phyloP scores from a whole-genome alignment of 495 filamentous ascomycete species.

The Penicillium argentinense region DNA sequence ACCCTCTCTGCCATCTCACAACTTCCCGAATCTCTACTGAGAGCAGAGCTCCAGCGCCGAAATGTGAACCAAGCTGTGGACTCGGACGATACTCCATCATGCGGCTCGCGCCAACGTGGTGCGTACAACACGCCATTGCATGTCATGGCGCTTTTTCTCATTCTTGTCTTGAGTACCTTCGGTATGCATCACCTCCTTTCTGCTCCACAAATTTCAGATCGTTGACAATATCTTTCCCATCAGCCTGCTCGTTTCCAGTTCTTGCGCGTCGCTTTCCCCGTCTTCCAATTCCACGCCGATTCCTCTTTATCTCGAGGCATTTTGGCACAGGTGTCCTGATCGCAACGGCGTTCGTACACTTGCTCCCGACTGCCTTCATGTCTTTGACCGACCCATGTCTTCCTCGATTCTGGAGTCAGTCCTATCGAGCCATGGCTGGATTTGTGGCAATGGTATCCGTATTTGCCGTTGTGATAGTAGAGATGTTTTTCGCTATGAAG shows the following conservation, averaged over 20 bases:
- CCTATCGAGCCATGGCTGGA: conserved; percentile 74
- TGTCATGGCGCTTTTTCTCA: conserved; percentile 75
- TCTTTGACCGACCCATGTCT: conserved; percentile 82
- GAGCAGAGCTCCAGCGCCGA: conserved; percentile 35
- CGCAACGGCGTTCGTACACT: conserved; percentile 86
- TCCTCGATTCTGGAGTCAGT: conserved; percentile 67
- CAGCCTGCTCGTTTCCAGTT: conserved; percentile 57
- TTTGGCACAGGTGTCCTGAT: conserved; percentile 87
- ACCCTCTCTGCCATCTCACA: conserved; percentile 23
- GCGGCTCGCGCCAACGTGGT: conserved; percentile 60
- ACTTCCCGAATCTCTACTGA: conserved; percentile 31
- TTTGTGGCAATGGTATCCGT: conserved; percentile 77
- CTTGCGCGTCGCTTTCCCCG: conserved; percentile 50
- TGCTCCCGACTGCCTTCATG: conserved; percentile 77
- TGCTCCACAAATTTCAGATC: neutral
- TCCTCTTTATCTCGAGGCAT: conserved; percentile 75
- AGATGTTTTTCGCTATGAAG: conserved; percentile 70
- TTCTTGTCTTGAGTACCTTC: conserved; percentile 68
- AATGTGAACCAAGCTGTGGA: conserved; percentile 17
- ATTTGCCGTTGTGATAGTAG: conserved; percentile 69
- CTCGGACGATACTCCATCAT: conserved; percentile 38
- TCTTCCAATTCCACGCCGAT: conserved; percentile 48
- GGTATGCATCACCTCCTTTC: conserved; percentile 46
- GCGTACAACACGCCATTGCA: conserved; percentile 67
- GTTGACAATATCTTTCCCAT: conserved; percentile 8